Conservation (phyloP, 768 basidiomycete species). For the Sporobolomyces pararoseus region DNA sequence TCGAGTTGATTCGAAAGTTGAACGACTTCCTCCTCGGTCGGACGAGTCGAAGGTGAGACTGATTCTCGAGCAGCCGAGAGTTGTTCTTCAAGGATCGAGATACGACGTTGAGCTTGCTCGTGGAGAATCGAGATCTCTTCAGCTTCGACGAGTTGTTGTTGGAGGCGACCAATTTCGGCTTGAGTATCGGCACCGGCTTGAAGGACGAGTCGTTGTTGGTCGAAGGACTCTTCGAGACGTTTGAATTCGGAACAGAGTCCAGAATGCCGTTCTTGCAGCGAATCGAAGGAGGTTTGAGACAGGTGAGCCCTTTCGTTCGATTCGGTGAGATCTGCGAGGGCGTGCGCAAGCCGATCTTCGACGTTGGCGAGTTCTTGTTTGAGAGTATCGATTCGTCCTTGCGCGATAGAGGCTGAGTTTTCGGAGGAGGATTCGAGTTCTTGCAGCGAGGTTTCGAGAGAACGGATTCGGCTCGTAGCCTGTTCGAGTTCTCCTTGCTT, state of each 20-base stretch:
- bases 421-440: not conserved
- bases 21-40: not conserved
- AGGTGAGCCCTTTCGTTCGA: slow-evolving; percentile 11
- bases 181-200: not conserved
- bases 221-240: not conserved
- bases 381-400: not conserved
- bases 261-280: not conserved
- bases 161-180: not conserved
- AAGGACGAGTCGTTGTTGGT: not conserved
- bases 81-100: slow-evolving; percentile 27
- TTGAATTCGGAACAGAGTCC: not conserved
- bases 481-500: not conserved
- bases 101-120: slow-evolving; percentile 24
- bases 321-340: slow-evolving; percentile 1
- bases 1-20: slow-evolving; percentile 1
- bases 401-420: not conserved
- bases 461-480: not conserved
- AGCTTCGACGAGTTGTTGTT: slow-evolving; percentile 6
- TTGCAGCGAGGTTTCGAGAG: not conserved
- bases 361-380: not conserved
- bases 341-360: not conserved
- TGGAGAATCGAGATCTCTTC: slow-evolving; percentile 6
- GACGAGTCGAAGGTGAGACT: not conserved
- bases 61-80: slow-evolving; percentile 16
- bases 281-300: not conserved